Base-by-base conservation (phyloP, 2,329 filamentous ascomycete species). In the Xenoacremonium recifei region DNA sequence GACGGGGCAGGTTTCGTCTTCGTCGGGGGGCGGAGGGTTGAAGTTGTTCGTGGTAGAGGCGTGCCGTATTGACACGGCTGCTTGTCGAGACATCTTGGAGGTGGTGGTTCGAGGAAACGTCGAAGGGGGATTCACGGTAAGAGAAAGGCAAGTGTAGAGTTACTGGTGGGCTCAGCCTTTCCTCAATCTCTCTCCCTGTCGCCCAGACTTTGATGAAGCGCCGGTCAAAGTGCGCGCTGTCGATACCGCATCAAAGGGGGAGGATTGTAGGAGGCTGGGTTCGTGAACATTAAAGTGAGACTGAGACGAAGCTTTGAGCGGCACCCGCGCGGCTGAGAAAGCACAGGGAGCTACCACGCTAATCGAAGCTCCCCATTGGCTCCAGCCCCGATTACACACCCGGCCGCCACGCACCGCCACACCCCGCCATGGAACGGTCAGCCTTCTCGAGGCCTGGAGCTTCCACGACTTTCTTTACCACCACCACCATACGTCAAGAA, bases 1-100 rank as follows among this genome's bases (percentile, higher is more conserved):
- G 55, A 97, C 89, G 44, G 92, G 93, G 71, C 93, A 99, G 62
- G 91, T 87, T 68, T 96, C 90, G 53, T 75, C 72, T 37, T 62
- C 47, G 48, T 65, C 42, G 47, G 47, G 41, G 17, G 55, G 53
- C 7, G 53, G 40, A 20, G 45, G 38, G 30, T 15, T 32, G 40
- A 42, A 35, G 42, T 19, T 9, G 17, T 31, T 41, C 25, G 47
- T 37, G 35, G 49, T 48, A 18, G 53, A 43, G 38, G 40, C 38
- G 41, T 62, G 54, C 25, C 60, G 61, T 48, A 62, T 47, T 39
- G 62, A 63, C 40, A 27, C 23, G 16, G 16, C 19, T 17, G 32
- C 7, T 13, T 27, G 23, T 7, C 29, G 29, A 6, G 29, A 31
- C 29, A 31, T 31, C 17, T 7, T 35, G 32, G 16, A 11, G 32